Evolutionary conservation across 2,329 filamentous ascomycete species (phyloP), one percentile per base, ranked within the genome.

Genomic region (Torrubiellomyces zombiae): DNA sequence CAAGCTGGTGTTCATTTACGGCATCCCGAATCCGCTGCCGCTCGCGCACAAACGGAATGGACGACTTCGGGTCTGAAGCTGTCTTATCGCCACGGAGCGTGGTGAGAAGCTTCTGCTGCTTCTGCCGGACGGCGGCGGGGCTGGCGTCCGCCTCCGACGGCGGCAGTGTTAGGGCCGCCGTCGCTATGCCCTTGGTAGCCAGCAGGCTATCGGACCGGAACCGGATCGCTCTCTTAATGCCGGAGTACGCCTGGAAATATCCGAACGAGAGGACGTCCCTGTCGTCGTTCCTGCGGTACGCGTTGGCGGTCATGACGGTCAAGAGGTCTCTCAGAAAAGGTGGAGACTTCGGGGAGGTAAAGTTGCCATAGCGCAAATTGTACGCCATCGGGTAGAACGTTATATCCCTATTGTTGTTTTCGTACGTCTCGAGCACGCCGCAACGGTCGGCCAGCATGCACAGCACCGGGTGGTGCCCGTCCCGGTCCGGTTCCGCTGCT

Each of bases 211-310:
- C n/a, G n/a, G n/a, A n/a, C n/a, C n/a, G n/a, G n/a, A n/a, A n/a
- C n/a, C n/a, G n/a, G n/a, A n/a, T n/a, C n/a, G n/a, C n/a, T n/a
- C 18, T 19, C 25, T 34, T 34, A 8, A 32, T 27, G 18, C 28
- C 32, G 3, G 23, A 34, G 21, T 34, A 34, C 9, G 24, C 29
- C 13, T 34, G 12, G 22, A 32, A 32, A 14, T 27, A 32, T 12
- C 32, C 17, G 10, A 34, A 34, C 2, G 18, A 30, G 5, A 32
- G 16, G 3, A 34, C 21, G n/a, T 34, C 15, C 5, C 21, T 15
- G 15, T 27, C 29, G 14, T 34, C 17, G 16, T 32, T 32, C 4
- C 17, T n/a, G n/a, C n/a, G n/a, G 18, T n/a, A 8, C 18, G n/a
- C n/a, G 18, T 19, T 19, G 18, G 8, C 18, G 8, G 8, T 19